Percentiles rank a stretch among this genome's conserved stretches.
Conservation (phyloP, 495 filamentous ascomycete genomes). For the Penicillium riverlandense region DNA sequence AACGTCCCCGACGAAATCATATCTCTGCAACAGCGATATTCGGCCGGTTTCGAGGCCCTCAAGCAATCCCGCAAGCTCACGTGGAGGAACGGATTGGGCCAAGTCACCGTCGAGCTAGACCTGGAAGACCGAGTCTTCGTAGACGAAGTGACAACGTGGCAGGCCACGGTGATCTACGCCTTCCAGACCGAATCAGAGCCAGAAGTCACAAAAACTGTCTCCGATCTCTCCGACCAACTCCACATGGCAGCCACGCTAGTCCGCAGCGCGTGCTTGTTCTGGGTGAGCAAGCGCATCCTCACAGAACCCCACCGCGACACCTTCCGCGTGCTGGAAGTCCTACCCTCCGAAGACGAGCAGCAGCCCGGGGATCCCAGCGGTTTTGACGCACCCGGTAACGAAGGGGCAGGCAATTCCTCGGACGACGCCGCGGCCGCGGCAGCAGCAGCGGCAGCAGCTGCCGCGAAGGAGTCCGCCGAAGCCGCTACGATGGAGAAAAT, state of each 20-base stretch:
- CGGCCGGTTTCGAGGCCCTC: slow-evolving; percentile 65
- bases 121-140: slow-evolving; percentile 71
- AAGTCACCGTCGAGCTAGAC: slow-evolving; percentile 74
- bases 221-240: slow-evolving; percentile 56
- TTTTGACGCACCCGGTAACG: slow-evolving; percentile 20
- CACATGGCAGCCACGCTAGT: slow-evolving; percentile 74
- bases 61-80: slow-evolving; percentile 79
- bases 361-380: slow-evolving; percentile 21
- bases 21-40: slow-evolving; percentile 61
- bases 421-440: slow-evolving; percentile 38
- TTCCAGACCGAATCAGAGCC: slow-evolving; percentile 51
- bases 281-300: slow-evolving; percentile 75
- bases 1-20: slow-evolving; percentile 56
- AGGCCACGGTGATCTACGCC: slow-evolving; percentile 84
- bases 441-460: slow-evolving; percentile 42
- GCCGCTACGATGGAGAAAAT: slow-evolving; percentile 65
- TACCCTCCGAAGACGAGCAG: slow-evolving; percentile 40
- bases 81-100: slow-evolving; percentile 78
- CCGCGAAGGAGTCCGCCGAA: slow-evolving; percentile 37
- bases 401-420: slow-evolving; percentile 23
- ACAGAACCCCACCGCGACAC: slow-evolving; percentile 44
- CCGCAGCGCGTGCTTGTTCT: slow-evolving; percentile 73
- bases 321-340: slow-evolving; percentile 58
- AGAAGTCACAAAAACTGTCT: slow-evolving; percentile 43
- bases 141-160: slow-evolving; percentile 73